Base-by-base conservation (phyloP, 2,329 filamentous ascomycete species). In the Hirsutella thompsonii region DNA sequence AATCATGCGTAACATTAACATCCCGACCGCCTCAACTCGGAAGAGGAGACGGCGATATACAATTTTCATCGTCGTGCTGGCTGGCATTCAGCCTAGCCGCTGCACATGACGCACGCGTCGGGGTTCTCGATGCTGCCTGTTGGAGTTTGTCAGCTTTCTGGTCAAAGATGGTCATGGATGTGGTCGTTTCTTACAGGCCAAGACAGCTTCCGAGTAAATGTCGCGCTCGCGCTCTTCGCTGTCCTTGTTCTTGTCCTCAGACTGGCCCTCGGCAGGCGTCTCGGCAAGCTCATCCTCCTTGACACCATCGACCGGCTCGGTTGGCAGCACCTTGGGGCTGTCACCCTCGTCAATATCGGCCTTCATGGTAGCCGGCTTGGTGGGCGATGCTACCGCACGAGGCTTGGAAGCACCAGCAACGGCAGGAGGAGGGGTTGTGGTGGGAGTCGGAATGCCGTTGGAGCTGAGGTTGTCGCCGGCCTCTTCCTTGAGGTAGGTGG, bases 101-200 rank as follows among this genome's bases (percentile, higher is more conserved):
- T 93, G 79, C 92, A 98, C 92, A 98, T 96, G 49, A 94, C 61
- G 61, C 92, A 98, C 37, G 82, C 74, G 61, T 98, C 92, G 52
- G 83, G 87, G 70, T 96, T 95, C 59, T 96, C 89, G 62, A 98
- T 96, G 67, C 89, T 95, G 72, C 79, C 79, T 83, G 44, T 53
- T 35, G 40, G 37, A 32, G 21, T 14, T 53, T 52, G 57, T 70
- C 55, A 65, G 55, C 18, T 2, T 20, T 3, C 13, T 14, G 46
- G 21, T n/a, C n/a, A 41, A 38, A 42, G 13, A 20, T 13, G 3
- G 16, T 18, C 13, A 18, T 16, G 14, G 9, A 34, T 5, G 32
- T 8, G 14, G 32, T 20, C 23, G 23, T 33, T 18, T 18, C 79
- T 79, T 69, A 81, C 92, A 98, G 54, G 81, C 78, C 59, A 98